These are phyloP conservation scores for Solanum chacoense DNA, from an alignment of 305 asterid genomes.

Conservation along the genomic window DNA sequence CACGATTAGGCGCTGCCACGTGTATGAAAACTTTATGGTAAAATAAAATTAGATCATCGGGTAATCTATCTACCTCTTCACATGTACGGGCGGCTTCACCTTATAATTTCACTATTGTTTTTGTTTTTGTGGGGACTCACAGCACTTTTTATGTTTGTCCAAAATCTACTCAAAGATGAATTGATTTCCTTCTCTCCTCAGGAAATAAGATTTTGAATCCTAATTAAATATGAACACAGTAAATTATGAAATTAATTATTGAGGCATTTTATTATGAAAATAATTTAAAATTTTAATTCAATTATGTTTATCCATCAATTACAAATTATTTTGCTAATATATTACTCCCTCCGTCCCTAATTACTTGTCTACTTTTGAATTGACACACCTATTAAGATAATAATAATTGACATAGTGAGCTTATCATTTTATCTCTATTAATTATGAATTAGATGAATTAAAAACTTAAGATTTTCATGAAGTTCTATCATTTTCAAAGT, in stretches of 20 bases:
- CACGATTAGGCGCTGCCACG: background rate
- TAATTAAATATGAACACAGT: background rate
- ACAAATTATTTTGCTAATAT: too few relatives aligned
- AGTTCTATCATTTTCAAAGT: too few relatives aligned
- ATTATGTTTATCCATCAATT: background rate
- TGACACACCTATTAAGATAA: too few relatives aligned
- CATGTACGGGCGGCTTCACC: background rate
- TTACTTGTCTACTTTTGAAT: too few relatives aligned
- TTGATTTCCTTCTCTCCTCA: background rate
- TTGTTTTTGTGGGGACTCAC: background rate
- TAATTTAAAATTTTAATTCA: too few relatives aligned
- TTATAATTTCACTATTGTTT: background rate
- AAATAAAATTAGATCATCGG: background rate
- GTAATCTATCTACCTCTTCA: background rate
- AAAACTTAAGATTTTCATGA: too few relatives aligned
- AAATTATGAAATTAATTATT: background rate
- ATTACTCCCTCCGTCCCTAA: too few relatives aligned
- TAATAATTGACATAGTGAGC: too few relatives aligned
- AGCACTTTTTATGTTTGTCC: background rate
- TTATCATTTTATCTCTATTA: too few relatives aligned
- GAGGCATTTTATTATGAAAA: too few relatives aligned
- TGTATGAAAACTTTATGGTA: background rate
- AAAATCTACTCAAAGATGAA: background rate
- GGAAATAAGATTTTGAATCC: background rate
- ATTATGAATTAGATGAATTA: too few relatives aligned